Percentiles rank a stretch among this genome's conserved stretches.
phyloP scores from a whole-genome alignment of 2,329 filamentous ascomycete species.

The Penicillium sp. region DNA sequence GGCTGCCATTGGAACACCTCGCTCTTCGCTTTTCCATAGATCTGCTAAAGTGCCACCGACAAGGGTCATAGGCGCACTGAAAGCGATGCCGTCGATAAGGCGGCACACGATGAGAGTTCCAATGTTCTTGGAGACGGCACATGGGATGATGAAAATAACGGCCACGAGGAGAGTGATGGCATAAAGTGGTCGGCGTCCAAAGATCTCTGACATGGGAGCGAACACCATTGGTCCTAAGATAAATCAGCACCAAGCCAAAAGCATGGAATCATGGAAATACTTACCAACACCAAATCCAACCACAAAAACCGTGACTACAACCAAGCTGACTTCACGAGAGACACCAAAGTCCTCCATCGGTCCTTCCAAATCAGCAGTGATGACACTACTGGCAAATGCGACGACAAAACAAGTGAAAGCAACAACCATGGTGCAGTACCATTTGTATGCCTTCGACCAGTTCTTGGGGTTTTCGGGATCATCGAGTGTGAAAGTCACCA shows the following conservation, averaged over 20 bases:
- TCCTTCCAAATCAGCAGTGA: constrained; percentile 73
- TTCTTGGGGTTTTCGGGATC: constrained; percentile 84
- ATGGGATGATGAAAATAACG: constrained; percentile 78
- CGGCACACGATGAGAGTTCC: constrained; percentile 74
- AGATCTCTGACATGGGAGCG: constrained; percentile 75
- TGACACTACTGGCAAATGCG: constrained; percentile 70
- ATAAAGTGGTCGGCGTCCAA: constrained; percentile 73
- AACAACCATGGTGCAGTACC: constrained; percentile 85
- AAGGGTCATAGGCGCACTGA: constrained; percentile 83
- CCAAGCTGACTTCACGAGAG: constrained; percentile 70
- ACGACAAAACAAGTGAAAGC: constrained; percentile 75
- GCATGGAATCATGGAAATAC: constrained; percentile 3
- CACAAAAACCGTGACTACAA: constrained; percentile 76
- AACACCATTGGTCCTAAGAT: constrained; percentile 70
- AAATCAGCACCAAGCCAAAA: constrained; percentile 13
- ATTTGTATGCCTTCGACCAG: constrained; percentile 76
- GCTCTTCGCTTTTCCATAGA: constrained; percentile 80
- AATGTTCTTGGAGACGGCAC: constrained; percentile 75
- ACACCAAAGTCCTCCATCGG: constrained; percentile 66
- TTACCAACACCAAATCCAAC: constrained; percentile 76
- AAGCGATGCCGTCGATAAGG: constrained; percentile 78
- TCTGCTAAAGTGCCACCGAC: constrained; percentile 82
- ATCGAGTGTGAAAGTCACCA: constrained; percentile 70
- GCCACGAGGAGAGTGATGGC: constrained; percentile 67
- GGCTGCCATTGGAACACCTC: constrained; percentile 83